A percentile compares a stretch with the other conserved stretches of the same genome.
Conservation (phyloP, 164 flowering plant genomes). For the Umbilicus rupestris region DNA sequence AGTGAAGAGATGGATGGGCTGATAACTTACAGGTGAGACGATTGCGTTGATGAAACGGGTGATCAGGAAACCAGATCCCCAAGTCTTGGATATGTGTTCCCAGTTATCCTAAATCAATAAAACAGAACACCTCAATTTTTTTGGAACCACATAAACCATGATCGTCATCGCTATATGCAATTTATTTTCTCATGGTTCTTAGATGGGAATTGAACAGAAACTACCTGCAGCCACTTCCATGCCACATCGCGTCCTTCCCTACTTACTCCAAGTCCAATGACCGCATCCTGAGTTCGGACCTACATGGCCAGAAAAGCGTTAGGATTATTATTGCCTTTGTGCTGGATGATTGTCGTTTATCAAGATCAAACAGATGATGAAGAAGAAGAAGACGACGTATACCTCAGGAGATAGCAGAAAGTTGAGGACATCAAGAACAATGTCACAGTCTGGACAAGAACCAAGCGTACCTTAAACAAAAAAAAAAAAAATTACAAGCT, state of each 20-base stretch:
- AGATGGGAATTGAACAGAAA: background rate
- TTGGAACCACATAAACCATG: background rate
- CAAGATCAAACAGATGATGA: background rate
- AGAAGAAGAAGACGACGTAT: slow-evolving; percentile 5
- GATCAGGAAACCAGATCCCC: slow-evolving; percentile 68
- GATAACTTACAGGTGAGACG: slow-evolving; percentile 55
- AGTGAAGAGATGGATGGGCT: slow-evolving; percentile 6
- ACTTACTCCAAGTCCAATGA: slow-evolving; percentile 68
- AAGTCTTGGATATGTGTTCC: slow-evolving; percentile 56
- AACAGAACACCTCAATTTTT: background rate
- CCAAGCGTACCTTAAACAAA: slow-evolving; percentile 63
- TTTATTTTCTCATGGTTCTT: background rate
- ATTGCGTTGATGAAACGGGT: slow-evolving; percentile 63
- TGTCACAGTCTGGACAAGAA: slow-evolving; percentile 61
- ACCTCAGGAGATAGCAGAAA: slow-evolving; percentile 81
- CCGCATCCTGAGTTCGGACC: slow-evolving; percentile 94
- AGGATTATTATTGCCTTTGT: background rate
- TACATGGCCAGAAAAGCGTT: slow-evolving; percentile 14
- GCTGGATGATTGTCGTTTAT: background rate
- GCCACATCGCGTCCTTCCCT: slow-evolving; percentile 75
- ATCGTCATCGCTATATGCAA: background rate
- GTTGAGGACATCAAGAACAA: slow-evolving; percentile 73
- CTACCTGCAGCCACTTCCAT: slow-evolving; percentile 91
- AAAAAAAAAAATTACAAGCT: background rate
- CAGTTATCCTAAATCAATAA: slow-evolving; percentile 60